Evolutionary conservation across 1,139 yeast genomes (phyloP).

Genomic region (Keqinozyma sinolaborantium): DNA sequence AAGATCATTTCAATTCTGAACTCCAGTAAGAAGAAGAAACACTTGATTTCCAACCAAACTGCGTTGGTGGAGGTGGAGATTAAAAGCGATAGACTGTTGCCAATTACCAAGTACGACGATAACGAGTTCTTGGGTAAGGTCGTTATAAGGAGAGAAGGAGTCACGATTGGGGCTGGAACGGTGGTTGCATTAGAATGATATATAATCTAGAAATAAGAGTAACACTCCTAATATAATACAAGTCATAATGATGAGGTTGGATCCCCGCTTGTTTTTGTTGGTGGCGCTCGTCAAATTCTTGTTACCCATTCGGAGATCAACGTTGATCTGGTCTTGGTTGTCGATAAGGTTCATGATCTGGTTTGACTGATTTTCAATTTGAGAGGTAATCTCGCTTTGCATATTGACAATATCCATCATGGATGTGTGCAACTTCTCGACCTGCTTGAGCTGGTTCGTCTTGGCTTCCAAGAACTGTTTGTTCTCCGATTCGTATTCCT

Average conservation of each 20-base stretch:
- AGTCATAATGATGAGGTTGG: conserved; percentile 59
- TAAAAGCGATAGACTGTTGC: conserved; percentile 51
- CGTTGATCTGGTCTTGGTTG: conserved; percentile 66
- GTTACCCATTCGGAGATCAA: conserved; percentile 74
- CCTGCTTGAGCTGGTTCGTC: conserved; percentile 64
- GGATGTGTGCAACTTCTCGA: conserved; percentile 68
- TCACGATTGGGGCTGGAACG: conserved; percentile 85
- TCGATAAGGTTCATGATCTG: conserved; percentile 65
- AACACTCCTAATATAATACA: conserved; percentile 63
- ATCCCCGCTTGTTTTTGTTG: conserved; percentile 64
- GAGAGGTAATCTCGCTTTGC: conserved; percentile 74
- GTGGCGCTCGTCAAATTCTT: conserved; percentile 70
- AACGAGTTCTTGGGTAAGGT: conserved; percentile 73
- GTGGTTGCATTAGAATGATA: conserved; percentile 33
- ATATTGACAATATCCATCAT: conserved; percentile 77
- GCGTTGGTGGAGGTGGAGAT: conserved; percentile 72
- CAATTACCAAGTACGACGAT: conserved; percentile 57
- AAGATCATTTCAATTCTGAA: conserved; percentile 49
- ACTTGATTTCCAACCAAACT: conserved; percentile 66
- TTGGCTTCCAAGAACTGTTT: conserved; percentile 59
- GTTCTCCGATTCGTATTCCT: conserved; percentile 70
- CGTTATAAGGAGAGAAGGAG: conserved; percentile 81
- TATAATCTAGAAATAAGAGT: conserved; percentile 59
- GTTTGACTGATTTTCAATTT: conserved; percentile 72
- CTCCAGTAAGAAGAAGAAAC: conserved; percentile 38